Percentiles rank a stretch among this genome's conserved stretches.
phyloP scores from a whole-genome alignment of 257 asterid genomes.

The Pogostemon cablin region DNA sequence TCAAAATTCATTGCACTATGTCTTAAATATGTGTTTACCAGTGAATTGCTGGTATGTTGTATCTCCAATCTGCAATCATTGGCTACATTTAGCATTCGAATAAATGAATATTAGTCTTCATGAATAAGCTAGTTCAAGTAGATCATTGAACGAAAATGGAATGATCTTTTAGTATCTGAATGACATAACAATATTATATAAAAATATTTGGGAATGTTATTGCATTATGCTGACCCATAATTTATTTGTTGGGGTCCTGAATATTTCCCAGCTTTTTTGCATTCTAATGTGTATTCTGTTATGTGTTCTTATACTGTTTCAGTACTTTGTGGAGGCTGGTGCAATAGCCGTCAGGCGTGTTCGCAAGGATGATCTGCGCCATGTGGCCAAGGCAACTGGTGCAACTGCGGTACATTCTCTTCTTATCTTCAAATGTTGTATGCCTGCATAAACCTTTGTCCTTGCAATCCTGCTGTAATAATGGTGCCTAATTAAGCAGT shows the following conservation, averaged over 20 bases:
- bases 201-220: background rate
- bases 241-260: background rate
- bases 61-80: background rate
- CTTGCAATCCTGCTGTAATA: background rate
- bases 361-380: constrained; percentile 91
- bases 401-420: constrained; percentile 72
- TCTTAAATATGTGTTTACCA: constrained; percentile 7
- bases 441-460: constrained; percentile 7
- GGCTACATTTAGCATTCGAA: constrained; percentile 11
- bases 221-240: constrained; percentile 7
- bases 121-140: background rate
- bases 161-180: background rate
- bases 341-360: constrained; percentile 95
- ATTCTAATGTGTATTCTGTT: constrained; percentile 12
- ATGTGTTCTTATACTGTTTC: constrained; percentile 34
- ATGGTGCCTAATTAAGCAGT: background rate
- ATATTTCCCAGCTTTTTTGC: constrained; percentile 1
- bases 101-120: constrained; percentile 6
- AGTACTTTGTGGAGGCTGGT: constrained; percentile 97
- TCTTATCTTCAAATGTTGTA: constrained; percentile 11
- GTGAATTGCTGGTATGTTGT: background rate
- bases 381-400: constrained; percentile 95
- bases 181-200: constrained; percentile 8
- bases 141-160: constrained; percentile 6
- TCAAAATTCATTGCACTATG: constrained; percentile 1